Evolutionary conservation across 2,329 filamentous ascomycete genomes (phyloP), one percentile per base, ranked within the genome.

Genomic region (Hypoxylon sp.): DNA sequence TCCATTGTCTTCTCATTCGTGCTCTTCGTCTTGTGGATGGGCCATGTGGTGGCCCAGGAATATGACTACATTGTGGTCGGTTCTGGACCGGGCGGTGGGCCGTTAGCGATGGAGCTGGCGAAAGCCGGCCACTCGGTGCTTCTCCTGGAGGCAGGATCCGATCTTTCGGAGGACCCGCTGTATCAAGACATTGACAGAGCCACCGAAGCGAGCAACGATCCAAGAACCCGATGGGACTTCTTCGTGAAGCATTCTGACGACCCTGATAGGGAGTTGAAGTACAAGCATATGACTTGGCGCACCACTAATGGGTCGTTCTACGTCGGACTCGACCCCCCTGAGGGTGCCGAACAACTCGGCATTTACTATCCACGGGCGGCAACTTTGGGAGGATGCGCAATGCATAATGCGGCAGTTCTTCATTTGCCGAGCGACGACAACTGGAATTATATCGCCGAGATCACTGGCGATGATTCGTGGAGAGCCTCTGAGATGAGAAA

Each of bases 11-110:
- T 50, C 31, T 42, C 46, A 17, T 40, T 64, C 7, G 30, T 70
- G 3, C 14, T 44, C 13, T n/a, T 65, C 8, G 48, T 10, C 13
- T 33, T 56, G 11, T 31, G 51, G 14, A 40, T 56, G 20, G 62
- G 57, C 22, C 46, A 67, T 48, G 68, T 22, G 14, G 56, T 51
- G 14, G 27, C 49, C 35, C 71, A 73, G 7, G 66, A 72, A 35
- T 90, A 89, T 73, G 88, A 90, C 64, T 91, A 89, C 78, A 81
- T 91, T 30, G 83, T 91, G 8, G 87, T 90, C 40, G 88, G 89
- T 10, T 88, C 86, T 6, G 88, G 88, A 2, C 82, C 88, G 6
- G 88, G 88, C 11, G 88, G 88, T 51, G 87, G 85, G 14, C 87
- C 88, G 6, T 77, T 90, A 4, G 87, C 88, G 11, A 85, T 86